Percentiles rank a stretch among this genome's conserved stretches.
phyloP scores from a whole-genome alignment of 2,329 filamentous ascomycete species.

The Delphinella strobiligena region DNA sequence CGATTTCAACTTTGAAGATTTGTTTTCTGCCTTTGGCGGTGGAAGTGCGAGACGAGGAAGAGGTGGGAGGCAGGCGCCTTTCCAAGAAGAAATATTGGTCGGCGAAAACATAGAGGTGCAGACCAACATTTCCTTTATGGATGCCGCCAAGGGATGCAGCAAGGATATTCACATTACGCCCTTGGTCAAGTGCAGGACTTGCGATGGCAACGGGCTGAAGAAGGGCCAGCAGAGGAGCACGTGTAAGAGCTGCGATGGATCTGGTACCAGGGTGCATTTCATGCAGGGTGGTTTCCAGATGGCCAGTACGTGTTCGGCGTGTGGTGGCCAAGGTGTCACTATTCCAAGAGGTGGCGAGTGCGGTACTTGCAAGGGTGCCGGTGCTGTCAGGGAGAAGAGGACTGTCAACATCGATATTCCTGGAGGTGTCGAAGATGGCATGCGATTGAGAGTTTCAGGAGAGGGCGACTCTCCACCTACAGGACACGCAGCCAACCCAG shows the following conservation, averaged over 20 bases:
- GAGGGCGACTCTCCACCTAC: constrained; percentile 81
- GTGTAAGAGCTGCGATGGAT: constrained; percentile 74
- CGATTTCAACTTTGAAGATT: constrained; percentile 90
- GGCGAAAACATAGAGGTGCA: constrained; percentile 95
- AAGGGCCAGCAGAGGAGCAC: constrained; percentile 58
- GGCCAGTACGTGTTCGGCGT: constrained; percentile 74
- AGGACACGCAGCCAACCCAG: constrained; percentile 52
- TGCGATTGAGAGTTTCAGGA: constrained; percentile 73
- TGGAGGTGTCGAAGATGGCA: constrained; percentile 89
- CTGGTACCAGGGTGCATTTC: constrained; percentile 75
- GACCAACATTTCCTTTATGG: constrained; percentile 86
- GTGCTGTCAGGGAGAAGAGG: constrained; percentile 71
- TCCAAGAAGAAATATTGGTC: constrained; percentile 71
- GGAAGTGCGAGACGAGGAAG: constrained; percentile 41
- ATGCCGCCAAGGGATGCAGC: constrained; percentile 79
- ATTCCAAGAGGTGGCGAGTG: constrained; percentile 76
- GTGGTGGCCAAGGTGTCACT: constrained; percentile 63
- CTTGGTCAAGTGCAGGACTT: constrained; percentile 68
- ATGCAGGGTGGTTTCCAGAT: constrained; percentile 94
- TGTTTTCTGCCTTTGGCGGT: constrained; percentile 77
- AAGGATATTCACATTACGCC: constrained; percentile 85
- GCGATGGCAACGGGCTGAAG: constrained; percentile 74
- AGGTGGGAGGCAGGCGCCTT: constrained; percentile 44
- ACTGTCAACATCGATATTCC: constrained; percentile 85
- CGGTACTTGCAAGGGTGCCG: constrained; percentile 64